Percentiles rank a stretch among this genome's conserved stretches.
Conservation (phyloP, 2,329 filamentous ascomycete genomes). For the Talaromyces sp. region DNA sequence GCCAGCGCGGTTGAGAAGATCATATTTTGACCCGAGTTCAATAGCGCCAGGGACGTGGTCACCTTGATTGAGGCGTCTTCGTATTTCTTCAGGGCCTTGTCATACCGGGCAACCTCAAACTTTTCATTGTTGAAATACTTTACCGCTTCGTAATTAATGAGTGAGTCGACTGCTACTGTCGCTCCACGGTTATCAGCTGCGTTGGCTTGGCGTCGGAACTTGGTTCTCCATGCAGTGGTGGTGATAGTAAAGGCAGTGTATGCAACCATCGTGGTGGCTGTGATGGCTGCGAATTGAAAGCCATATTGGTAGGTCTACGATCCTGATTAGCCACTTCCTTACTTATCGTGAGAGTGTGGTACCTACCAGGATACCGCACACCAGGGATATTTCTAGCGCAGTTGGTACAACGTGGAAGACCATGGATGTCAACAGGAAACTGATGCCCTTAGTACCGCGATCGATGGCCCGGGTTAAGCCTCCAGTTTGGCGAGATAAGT, state of each 20-base stretch:
- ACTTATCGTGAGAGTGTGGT: not conserved
- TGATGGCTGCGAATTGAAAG: slow-evolving; percentile 86
- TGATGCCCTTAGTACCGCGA: slow-evolving; percentile 96
- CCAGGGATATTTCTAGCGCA: slow-evolving; percentile 88
- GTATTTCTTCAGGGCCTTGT: slow-evolving; percentile 81
- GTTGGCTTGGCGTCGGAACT: slow-evolving; percentile 93
- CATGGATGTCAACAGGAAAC: slow-evolving; percentile 95
- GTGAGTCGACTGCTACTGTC: slow-evolving; percentile 90
- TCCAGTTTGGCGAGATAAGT: slow-evolving; percentile 90
- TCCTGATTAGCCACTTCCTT: slow-evolving; percentile 15
- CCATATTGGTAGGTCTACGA: slow-evolving; percentile 87
- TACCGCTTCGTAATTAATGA: slow-evolving; percentile 98
- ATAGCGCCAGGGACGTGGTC: slow-evolving; percentile 84
- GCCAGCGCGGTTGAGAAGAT: slow-evolving; percentile 95
- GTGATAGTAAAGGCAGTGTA: slow-evolving; percentile 97
- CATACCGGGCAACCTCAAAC: slow-evolving; percentile 89
- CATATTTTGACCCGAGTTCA: slow-evolving; percentile 94
- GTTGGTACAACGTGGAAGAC: slow-evolving; percentile 96
- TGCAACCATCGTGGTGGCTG: slow-evolving; percentile 83
- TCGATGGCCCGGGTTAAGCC: slow-evolving; percentile 93
- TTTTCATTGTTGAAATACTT: slow-evolving; percentile 99
- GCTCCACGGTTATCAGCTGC: slow-evolving; percentile 94
- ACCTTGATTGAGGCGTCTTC: slow-evolving; percentile 96
- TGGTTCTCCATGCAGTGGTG: slow-evolving; percentile 96
- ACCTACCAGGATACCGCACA: slow-evolving; percentile 81